Percentiles rank a stretch among this genome's conserved stretches.
Evolutionary conservation across 2,329 filamentous ascomycete genomes (phyloP).

Genomic region (Ascocoryne sarcoides): DNA sequence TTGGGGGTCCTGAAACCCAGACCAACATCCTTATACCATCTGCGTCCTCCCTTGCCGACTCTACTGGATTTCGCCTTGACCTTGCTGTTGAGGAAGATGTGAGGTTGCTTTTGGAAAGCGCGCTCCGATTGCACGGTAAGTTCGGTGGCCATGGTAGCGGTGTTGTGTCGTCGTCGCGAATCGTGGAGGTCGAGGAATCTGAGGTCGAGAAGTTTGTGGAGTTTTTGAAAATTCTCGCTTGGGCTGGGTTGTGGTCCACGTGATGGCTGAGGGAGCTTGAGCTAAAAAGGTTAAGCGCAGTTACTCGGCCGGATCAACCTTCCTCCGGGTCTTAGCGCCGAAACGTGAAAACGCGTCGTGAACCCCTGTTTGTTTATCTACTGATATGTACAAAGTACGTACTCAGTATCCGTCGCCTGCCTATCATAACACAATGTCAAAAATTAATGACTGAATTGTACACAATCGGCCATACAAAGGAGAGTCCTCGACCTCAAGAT

Average conservation of each 20-base stretch:
- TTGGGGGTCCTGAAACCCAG: constrained; percentile 98
- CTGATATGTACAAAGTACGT: too few relatives aligned
- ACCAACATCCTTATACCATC: constrained; percentile 99
- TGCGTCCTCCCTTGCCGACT: constrained; percentile 80
- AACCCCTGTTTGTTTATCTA: too few relatives aligned
- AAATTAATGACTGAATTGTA: too few relatives aligned
- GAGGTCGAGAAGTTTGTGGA: constrained; percentile 11
- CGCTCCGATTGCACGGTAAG: constrained; percentile 99
- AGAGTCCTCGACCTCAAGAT: constrained; percentile 12
- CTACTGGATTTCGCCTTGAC: constrained; percentile 74
- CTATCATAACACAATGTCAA: too few relatives aligned
- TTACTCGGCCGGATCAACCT: too few relatives aligned
- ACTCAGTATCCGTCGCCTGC: too few relatives aligned
- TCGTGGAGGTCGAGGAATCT: constrained; percentile 17
- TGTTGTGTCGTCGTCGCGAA: constrained; percentile 25
- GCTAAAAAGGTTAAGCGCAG: too few relatives aligned
- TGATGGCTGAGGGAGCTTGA: too few relatives aligned
- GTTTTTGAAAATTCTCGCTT: constrained; percentile 15
- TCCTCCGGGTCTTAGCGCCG: too few relatives aligned
- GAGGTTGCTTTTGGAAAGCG: constrained; percentile 99
- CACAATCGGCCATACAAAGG: constrained; percentile 8
- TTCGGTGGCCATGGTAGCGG: constrained; percentile 77
- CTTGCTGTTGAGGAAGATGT: constrained; percentile 99
- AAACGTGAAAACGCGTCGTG: too few relatives aligned
- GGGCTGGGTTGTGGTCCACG: constrained; percentile 11